phyloP scores from a whole-genome alignment of 148 eudicot genomes.

The Spergularia marina region DNA sequence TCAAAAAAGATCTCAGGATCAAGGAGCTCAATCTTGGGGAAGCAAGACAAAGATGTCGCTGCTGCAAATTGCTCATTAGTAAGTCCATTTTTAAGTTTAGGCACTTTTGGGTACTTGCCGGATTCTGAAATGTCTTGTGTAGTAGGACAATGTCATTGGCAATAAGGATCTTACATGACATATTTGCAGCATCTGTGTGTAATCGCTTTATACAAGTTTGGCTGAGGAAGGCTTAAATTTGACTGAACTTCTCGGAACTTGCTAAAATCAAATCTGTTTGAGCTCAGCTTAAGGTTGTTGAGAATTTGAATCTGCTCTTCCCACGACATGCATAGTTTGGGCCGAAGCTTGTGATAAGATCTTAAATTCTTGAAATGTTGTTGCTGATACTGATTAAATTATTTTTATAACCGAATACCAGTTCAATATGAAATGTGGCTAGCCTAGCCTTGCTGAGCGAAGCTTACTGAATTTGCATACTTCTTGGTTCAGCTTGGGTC shows the following conservation, averaged over 20 bases:
- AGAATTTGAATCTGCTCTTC: too few relatives aligned
- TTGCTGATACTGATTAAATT: too few relatives aligned
- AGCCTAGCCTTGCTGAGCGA: not conserved
- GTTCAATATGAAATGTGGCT: not conserved
- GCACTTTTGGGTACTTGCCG: not conserved
- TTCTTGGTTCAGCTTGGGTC: not conserved
- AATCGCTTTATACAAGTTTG: too few relatives aligned
- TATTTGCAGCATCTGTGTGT: too few relatives aligned
- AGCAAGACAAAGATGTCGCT: slow-evolving; percentile 48
- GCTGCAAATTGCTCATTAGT: slow-evolving; percentile 57
- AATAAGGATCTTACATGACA: not conserved
- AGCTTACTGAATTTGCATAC: not conserved
- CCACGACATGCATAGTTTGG: too few relatives aligned
- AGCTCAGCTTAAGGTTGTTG: too few relatives aligned
- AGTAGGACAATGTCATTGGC: not conserved
- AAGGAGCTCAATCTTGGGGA: slow-evolving; percentile 47
- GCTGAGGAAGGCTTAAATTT: too few relatives aligned
- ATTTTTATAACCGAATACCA: too few relatives aligned
- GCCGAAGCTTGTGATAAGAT: too few relatives aligned
- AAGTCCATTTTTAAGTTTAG: slow-evolving; percentile 25
- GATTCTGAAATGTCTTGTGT: not conserved
- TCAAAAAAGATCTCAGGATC: slow-evolving; percentile 42
- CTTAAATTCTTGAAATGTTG: too few relatives aligned
- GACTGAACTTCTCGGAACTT: too few relatives aligned
- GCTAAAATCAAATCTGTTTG: too few relatives aligned